Base-by-base conservation (phyloP, 139 green algal species). In the Haematococcus sp. region DNA sequence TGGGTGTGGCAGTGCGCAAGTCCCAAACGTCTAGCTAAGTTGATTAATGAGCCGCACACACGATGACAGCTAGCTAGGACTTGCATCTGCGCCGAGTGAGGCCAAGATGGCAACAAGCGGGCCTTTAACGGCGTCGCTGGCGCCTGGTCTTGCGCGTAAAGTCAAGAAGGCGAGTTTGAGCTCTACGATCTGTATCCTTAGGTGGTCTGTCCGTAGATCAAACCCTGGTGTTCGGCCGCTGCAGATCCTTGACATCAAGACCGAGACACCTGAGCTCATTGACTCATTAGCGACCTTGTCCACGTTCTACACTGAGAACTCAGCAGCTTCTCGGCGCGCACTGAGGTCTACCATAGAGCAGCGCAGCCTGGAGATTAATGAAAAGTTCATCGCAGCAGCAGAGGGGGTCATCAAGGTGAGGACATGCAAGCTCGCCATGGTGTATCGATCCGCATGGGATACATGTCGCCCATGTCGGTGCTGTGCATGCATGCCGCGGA, bases 201-300 rank as follows among this genome's bases (percentile, higher is more conserved):
- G n/a, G n/a, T n/a, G n/a, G 40, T 49, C 40, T 49, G 40, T 49
- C 40, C 40, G 11, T 19, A 49, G 40, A 49, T 49, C 40, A 11
- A 49, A 49, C 40, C 40, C 40, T 49, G 40, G 40, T 49, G 35
- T 16, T n/a, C 49, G 70, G 55, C 54, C 31, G n/a, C 31, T 78
- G 40, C 79, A 96, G 91, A 88, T 94, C 15, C 80, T 98, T 28
- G 93, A 96, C 4, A 95, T 89, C 0, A 88, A 88, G 28, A 95
- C 91, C 2, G 94, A 98, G 64, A 83, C 88, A 0, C 85, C 90
- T 3, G 94, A 98, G 70, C 31, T 97, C 1, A 74, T 95, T 2
- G 80, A 70, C 15, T 88, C 90, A 0, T 80, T 98, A 2, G 60
- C 68, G 27, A 90, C 89, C 0, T 79, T 98, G 13, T 97, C 91